Percentiles rank a stretch among this genome's conserved stretches.
Conservation (phyloP, 2,329 filamentous ascomycete species). For the Sporothrix inflata region DNA sequence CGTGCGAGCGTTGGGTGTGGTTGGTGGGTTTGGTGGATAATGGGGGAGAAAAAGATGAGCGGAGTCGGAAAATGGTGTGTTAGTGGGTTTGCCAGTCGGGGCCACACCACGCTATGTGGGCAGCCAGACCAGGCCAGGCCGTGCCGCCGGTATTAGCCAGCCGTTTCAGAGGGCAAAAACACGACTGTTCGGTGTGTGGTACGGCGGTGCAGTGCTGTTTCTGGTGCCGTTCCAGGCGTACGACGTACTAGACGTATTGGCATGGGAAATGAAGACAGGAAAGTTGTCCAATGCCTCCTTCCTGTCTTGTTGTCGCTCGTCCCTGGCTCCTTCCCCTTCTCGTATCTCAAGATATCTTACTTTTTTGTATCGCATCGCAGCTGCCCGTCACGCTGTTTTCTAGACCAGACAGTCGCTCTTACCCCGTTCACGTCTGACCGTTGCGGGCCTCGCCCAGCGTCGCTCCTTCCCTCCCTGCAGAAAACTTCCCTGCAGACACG, state of each 20-base stretch:
- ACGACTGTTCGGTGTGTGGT: slow-evolving; percentile 6
- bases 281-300: neutral
- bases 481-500: slow-evolving; percentile 16
- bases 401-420: neutral
- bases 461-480: slow-evolving; percentile 5
- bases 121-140: slow-evolving; percentile 15
- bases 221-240: neutral
- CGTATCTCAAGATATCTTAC: neutral
- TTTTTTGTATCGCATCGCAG: neutral
- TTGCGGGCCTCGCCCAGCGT: slow-evolving; percentile 20
- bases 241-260: neutral
- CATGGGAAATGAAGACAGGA: neutral
- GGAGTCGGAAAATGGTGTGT: slow-evolving; percentile 24
- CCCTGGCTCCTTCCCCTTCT: slow-evolving; percentile 3
- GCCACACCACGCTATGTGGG: slow-evolving; percentile 7
- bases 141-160: slow-evolving; percentile 23
- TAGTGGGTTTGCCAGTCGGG: slow-evolving; percentile 18
- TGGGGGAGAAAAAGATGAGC: slow-evolving; percentile 10
- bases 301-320: neutral
- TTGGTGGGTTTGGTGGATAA: slow-evolving; percentile 25
- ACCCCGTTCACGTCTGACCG: neutral
- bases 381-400: neutral
- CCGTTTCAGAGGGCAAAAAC: slow-evolving; percentile 20
- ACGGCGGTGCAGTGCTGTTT: slow-evolving; percentile 5
- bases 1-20: slow-evolving; percentile 23